Evolutionary conservation across 768 basidiomycete genomes (phyloP), one percentile per base, ranked within the genome.

Genomic region (Leccinum rimulosum): DNA sequence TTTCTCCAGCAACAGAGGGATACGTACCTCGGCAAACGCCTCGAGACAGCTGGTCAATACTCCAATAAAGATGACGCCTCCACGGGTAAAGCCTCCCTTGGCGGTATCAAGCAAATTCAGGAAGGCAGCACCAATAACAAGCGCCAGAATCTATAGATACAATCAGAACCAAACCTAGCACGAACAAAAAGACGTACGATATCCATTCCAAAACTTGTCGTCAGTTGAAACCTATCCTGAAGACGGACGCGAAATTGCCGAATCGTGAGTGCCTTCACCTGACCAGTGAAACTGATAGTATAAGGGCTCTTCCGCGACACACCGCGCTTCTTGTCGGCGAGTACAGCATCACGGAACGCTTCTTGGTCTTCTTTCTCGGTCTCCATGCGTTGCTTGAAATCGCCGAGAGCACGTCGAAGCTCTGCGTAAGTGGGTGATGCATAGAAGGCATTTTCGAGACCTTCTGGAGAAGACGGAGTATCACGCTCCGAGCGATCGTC

Each of bases 41-140:
- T 90, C 86, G 55, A 91, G 76, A 68, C 82, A 82, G 50, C 84
- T 85, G 0, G 85, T 82, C 48, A 94, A 71, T 58, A 91, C 71
- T 15, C 84, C 84, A 38, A 80, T 73, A 70, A 95, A 94, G 54
- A 95, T 82, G 30, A 93, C 84, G 73, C 89, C 81, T 50, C 91
- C 92, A 61, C 93, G 84, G 28, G 93, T 93, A 75, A 97, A 97
- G 0, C 88, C 91, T 33, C 94, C 94, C 45, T 82, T 80, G 6
- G 93, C 84, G 0, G 88, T 87, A 14, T 80, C 66, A 1, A 91
- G 89, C 52, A 89, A 80, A 51, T 88, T 83, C 66, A 86, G 84
- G 77, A 84, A 96, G 8, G 87, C 84, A 8, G 81, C 85, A 35
- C 93, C 93, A 64, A 90, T 77, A 45, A 91, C 80, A 50, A 91